Base-by-base conservation (phyloP, 2,329 filamentous ascomycete species). In the Penicillium sp. region DNA sequence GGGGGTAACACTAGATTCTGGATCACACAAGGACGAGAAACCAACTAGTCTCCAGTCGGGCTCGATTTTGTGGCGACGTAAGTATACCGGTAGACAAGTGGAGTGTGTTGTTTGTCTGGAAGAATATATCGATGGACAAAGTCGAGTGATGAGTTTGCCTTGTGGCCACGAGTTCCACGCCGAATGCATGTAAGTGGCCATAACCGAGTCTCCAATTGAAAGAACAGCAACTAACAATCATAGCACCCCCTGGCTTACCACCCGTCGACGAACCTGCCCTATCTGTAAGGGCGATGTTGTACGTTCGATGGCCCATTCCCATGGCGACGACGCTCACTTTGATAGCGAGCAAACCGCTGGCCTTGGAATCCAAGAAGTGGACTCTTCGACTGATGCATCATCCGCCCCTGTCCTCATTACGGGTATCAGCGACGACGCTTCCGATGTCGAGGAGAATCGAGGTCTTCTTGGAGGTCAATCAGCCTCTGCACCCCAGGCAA, bases 231-330 rank as follows among this genome's bases (percentile, higher is more conserved):
- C 69, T 69, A 59, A 64, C 22, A 27, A 13, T 35, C 22, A 37
- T 27, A 33, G 92, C 71, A 98, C 95, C 5, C 95, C 95, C 2
- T 99, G 95, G 95, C 81, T 99, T 52, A 97, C 93, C 0, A 98
- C 93, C 16, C 88, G 93, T 48, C 89, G 95, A 62, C 88, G 95
- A 61, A 99, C 95, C n/a, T 99, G 95, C 68, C 95, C 95, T 0
- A 98, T 99, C 59, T 99, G 95, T 79, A 99, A 99, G 79, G 92
- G 93, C 48, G 95, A 99, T 71, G 95, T 99, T 35, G 93, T 99
- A 16, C 75, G 78, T 44, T 80, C 78, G 1, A 70, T 91, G 62
- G 83, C 86, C 19, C 81, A 79, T 31, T 63, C 61, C n/a, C 64
- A 66, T 21, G 44, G 61, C 16, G 48, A 56, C 29, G 66, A 67